Conservation (phyloP, 225 moss, liverwort and hornwort genomes). For the Polytrichum formosum region DNA sequence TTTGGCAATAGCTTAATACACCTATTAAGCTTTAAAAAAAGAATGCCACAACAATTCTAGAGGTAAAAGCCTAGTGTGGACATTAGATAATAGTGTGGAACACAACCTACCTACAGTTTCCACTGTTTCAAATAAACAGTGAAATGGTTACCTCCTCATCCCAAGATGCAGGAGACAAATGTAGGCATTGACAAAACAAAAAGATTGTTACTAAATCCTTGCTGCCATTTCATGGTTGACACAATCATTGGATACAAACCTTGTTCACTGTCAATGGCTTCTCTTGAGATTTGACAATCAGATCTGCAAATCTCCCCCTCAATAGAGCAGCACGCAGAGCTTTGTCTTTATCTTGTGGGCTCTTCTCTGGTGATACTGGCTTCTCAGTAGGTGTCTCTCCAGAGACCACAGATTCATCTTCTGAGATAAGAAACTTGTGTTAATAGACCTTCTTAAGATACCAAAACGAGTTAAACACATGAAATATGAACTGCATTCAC, state of each 20-base stretch:
- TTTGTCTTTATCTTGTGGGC: constrained; percentile 70
- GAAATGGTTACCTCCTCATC: background rate
- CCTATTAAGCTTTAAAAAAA: too few species aligned
- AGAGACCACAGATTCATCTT: constrained; percentile 39
- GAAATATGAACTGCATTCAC: too few species aligned
- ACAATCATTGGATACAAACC: constrained; percentile 26
- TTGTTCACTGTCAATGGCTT: constrained; percentile 88
- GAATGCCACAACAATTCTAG: background rate
- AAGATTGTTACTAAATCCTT: background rate
- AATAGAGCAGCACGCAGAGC: constrained; percentile 79
- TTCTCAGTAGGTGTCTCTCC: constrained; percentile 19
- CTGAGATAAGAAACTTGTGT: constrained; percentile 5
- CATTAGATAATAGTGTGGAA: background rate
- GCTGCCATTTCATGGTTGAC: background rate
- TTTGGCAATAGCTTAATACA: too few species aligned
- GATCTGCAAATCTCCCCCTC: constrained; percentile 94
- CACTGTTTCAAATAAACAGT: background rate
- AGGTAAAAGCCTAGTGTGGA: background rate
- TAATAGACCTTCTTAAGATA: too few species aligned
- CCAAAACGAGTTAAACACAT: too few species aligned
- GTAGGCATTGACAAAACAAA: background rate
- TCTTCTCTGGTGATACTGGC: constrained; percentile 27
- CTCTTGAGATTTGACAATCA: constrained; percentile 89
- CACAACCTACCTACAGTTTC: background rate
- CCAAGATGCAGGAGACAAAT: background rate